Base-by-base conservation (phyloP, 208 protist genomes). In the Tritrichomonas musculus region DNA sequence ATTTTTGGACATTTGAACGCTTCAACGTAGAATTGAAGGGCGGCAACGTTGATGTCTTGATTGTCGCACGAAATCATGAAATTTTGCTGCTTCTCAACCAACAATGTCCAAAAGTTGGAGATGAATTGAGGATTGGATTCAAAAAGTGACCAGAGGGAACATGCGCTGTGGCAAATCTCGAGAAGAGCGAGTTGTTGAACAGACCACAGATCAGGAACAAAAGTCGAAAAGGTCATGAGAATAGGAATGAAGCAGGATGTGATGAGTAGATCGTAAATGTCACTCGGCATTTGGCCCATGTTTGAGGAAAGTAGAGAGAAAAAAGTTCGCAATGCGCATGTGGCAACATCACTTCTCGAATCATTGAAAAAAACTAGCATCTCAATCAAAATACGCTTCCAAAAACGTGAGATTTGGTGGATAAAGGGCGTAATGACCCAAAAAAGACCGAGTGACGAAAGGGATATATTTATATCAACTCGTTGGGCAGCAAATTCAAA, bases 341-440 rank as follows among this genome's bases (percentile, higher is more conserved):
- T n/a, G 53, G 77, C 33, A 20, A 88, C 77, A 20, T 88, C 77
- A 57, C 41, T 9, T 17, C 77, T 47, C 4, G 47, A n/a, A 39
- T 88, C 77, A 60, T 88, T 88, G n/a, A 88, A 88, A 53, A 88
- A 57, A 53, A 49, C 1, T 27, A 88, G 20, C 20, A 57, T 88
- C 30, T 53, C 44, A 60, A 11, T 39, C 20, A 88, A 57, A 39
- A 88, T 50, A 39, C 47, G 13, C 39, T 88, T 88, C 77, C 77
- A 88, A 39, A 88, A 36, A 33, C 20, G 9, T 9, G 44, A 44
- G 39, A 53, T 88, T 39, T 88, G 44, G 4, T 47, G 33, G 11
- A 88, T 57, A 33, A 53, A 49, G 1, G 77, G 47, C 8, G 47
- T 47, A 39, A 88, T 50, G 20, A 53, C 41, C 77, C 77, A 88